Evolutionary conservation across 2,329 filamentous ascomycete genomes (phyloP), one percentile per base, ranked within the genome.

Genomic region (Colletotrichum cordylinicola): DNA sequence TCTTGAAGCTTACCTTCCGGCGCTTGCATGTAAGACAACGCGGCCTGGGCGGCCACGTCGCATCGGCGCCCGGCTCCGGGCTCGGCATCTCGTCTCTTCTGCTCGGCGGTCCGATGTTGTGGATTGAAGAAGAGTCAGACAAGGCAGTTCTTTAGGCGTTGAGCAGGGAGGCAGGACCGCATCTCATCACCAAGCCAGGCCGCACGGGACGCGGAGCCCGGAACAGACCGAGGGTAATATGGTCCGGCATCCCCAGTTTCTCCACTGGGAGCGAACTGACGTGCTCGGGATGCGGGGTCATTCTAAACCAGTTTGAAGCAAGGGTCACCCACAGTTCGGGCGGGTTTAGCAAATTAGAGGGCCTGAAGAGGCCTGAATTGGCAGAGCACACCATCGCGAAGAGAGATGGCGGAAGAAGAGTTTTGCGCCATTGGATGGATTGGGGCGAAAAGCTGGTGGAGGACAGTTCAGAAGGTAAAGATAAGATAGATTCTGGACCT

Each of bases 231-330:
- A 74, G 67, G 33, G 60, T 70, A 58, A 58, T 67, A 65, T 70
- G 58, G 39, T 15, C 67, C 43, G 71, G 66, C 56, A 64, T 56
- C 71, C 66, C 64, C 70, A 67, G 37, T 68, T 52, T 68, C 62
- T 58, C 64, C 70, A 73, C 70, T 56, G 65, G 2, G 37, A 67
- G 13, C 27, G 52, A 58, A 61, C 35, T 72, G 70, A 72, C 70
- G 70, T 72, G 70, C 62, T 72, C 64, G 52, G 35, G 27, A 60
- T 72, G 70, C 70, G 70, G 70, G 62, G 70, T 72, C 70, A 5
- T 8, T 27, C 69, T 72, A 60, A 60, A 18, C 69, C 48, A 35
- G 16, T 67, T 48, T 67, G 31, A 8, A 58, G 16, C 29, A 67
- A 52, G 37, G 24, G 24, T 31, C 35, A 16, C 64, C 70, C 70